A percentile compares a stretch with the other conserved stretches of the same genome.
Evolutionary conservation across 192 early-diverging fungal species (phyloP).

Genomic region (Umbelopsis sp.): DNA sequence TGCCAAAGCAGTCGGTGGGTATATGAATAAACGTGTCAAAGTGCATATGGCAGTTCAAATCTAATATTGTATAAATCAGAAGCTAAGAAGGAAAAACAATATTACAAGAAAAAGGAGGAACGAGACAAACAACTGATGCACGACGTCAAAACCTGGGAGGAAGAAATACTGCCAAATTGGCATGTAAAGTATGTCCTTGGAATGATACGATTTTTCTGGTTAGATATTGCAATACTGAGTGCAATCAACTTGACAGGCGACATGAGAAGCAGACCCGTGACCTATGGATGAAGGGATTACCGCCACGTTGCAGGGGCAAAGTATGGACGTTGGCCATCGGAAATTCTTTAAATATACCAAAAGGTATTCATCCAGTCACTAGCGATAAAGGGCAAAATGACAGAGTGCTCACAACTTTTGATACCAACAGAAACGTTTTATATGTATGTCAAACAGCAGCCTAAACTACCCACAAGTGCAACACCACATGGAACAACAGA

Average conservation of each 20-base stretch:
- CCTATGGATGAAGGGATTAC: constrained; percentile 43
- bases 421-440: constrained; percentile 1
- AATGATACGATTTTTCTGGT: neutral
- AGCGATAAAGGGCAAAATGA: no score
- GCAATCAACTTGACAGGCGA: neutral
- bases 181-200: constrained; percentile 30
- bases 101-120: constrained; percentile 35
- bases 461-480: neutral
- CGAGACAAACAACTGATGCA: constrained; percentile 35
- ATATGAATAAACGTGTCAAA: neutral
- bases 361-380: constrained; percentile 15
- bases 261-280: constrained; percentile 38
- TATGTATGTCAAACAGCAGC: constrained; percentile 13
- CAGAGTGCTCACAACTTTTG: neutral
- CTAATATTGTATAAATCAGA: constrained; percentile 18
- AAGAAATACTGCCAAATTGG: constrained; percentile 44
- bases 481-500: neutral
- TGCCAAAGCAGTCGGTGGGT: constrained; percentile 32
- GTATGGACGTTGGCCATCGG: constrained; percentile 44
- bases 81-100: constrained; percentile 36
- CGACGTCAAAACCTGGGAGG: constrained; percentile 37
- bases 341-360: constrained; percentile 32
- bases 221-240: neutral
- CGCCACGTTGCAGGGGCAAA: constrained; percentile 40
- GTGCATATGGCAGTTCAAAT: neutral